Evolutionary conservation across 129 eudicot genomes (phyloP).

Genomic region (Flaveria ramosissima): DNA sequence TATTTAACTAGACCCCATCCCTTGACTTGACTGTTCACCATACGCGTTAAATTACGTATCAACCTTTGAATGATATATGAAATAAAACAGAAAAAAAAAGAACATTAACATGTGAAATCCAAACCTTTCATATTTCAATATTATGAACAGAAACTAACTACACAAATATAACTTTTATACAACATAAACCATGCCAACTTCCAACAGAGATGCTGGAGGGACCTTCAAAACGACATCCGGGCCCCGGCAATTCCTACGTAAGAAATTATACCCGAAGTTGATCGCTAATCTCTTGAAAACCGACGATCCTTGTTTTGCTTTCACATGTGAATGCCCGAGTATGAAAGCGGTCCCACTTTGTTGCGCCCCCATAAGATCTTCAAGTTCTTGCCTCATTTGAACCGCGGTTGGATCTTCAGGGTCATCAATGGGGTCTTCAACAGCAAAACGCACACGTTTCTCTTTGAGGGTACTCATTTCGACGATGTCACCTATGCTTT

Average conservation of each 20-base stretch:
- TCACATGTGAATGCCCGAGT: slow-evolving; percentile 78
- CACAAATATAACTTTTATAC: slow-evolving; percentile 42
- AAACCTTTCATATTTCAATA: slow-evolving; percentile 20
- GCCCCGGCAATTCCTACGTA: slow-evolving; percentile 79
- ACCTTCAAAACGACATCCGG: slow-evolving; percentile 69
- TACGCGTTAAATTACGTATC: not conserved
- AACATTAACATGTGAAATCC: slow-evolving; percentile 7
- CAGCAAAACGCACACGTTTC: slow-evolving; percentile 55
- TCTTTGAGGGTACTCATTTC: slow-evolving; percentile 53
- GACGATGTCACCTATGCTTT: slow-evolving; percentile 51
- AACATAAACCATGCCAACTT: slow-evolving; percentile 94
- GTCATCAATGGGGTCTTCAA: slow-evolving; percentile 44
- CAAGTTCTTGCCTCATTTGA: slow-evolving; percentile 56
- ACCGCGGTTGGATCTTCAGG: slow-evolving; percentile 29
- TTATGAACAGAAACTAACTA: slow-evolving; percentile 35
- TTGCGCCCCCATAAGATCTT: slow-evolving; percentile 64
- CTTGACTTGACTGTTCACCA: too few species aligned
- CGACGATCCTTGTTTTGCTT: slow-evolving; percentile 88
- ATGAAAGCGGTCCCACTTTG: slow-evolving; percentile 84
- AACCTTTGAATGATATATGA: not conserved
- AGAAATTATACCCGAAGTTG: slow-evolving; percentile 71
- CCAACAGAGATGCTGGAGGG: slow-evolving; percentile 79
- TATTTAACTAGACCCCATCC: too few species aligned
- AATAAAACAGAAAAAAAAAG: not conserved
- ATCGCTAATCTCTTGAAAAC: slow-evolving; percentile 64